Evolutionary conservation across 164 flowering plant genomes (phyloP), one percentile per base, ranked within the genome.

Genomic region (Nymphaea thermarum): DNA sequence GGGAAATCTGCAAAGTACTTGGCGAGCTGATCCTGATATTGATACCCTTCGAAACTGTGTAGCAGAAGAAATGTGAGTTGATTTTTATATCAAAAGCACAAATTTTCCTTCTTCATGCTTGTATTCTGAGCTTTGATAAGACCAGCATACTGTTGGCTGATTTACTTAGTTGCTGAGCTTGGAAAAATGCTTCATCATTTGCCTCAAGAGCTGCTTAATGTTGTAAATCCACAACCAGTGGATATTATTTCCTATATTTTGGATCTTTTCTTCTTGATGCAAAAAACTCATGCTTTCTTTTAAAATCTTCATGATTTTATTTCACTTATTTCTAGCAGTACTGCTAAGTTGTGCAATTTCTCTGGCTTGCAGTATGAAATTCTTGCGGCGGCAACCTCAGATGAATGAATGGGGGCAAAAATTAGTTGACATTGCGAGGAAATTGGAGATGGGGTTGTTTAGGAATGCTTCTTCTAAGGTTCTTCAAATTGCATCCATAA

Each of bases 371-470:
- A 75, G 76, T 36, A 64, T 5, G 36, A 66, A 66, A 44, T 59
- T 72, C 65, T 45, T 68, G 42, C 73, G 55, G 64, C 70, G 74
- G 72, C 68, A 63, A 6, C 68, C 41, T 36, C 7, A 66, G 44
- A 1, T 69, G 64, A 59, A 51, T 43, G 77, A 74, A 65, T 70
- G 69, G 76, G 76, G 69, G 67, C 53, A 63, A 47, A 87, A 67
- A 81, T 41, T 84, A 42, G 51, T 42, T 43, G 96, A 91, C 74
- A 62, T 94, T 74, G 86, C 78, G 36, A 89, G 68, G 75, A 90
- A 91, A 60, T 69, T 91, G 72, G 99, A 94, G 71, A 96, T 87
- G 64, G 77, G 79, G 25, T 68, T 94, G 10, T 83, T 79, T 62
- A 88, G 74, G 72, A 51, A 4, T 66, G 89, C 99, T 70, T 3